Evolutionary conservation across 2,329 filamentous ascomycete genomes (phyloP), one percentile per base, ranked within the genome.

Genomic region (Elsinoe australis): DNA sequence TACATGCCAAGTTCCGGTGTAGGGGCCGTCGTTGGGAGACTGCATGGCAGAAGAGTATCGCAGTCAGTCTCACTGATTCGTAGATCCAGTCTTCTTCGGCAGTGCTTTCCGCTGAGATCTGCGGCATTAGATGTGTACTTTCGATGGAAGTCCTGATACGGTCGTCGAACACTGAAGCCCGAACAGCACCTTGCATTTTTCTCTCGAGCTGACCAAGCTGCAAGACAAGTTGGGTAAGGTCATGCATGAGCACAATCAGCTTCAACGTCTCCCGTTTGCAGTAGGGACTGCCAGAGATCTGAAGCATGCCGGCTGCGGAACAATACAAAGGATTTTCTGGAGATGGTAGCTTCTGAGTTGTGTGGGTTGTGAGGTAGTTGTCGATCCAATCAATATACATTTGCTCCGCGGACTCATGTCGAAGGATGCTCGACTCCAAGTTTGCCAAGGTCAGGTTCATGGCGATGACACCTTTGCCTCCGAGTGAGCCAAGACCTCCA

Each of bases 401-500:
- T 9, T 5, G 7, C 12, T 33, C 5, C 2, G 15, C 15, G 8
- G 8, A 2, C 24, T 45, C 22, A 21, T 38, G 35, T 22, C 49
- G 18, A 19, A 36, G 5, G 14, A 46, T 14, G 21, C 18, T 36
- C 8, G 39, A 22, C 18, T 47, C 45, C 19, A 36, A 12, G 15
- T 47, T 19, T 12, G 36, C 8, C 14, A n/a, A 14, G 29, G 42
- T 19, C 21, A 53, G 31, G 47, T 51, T 18, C 35, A 49, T 35
- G 18, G 51, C 48, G 18, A 53, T 22, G 8, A 48, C 15, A n/a
- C 52, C 57, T 22, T 57, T 28, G 1, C 58, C 49, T 6, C 60
- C 59, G 7, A 63, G 50, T 4, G 51, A 17, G n/a, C 53, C 45
- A 15, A 64, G 49, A 2, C 60, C 61, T 18, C 61, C 61, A 49